Evolutionary conservation across 139 green algal genomes (phyloP).

Genomic region (Chlamydomonas sp.): DNA sequence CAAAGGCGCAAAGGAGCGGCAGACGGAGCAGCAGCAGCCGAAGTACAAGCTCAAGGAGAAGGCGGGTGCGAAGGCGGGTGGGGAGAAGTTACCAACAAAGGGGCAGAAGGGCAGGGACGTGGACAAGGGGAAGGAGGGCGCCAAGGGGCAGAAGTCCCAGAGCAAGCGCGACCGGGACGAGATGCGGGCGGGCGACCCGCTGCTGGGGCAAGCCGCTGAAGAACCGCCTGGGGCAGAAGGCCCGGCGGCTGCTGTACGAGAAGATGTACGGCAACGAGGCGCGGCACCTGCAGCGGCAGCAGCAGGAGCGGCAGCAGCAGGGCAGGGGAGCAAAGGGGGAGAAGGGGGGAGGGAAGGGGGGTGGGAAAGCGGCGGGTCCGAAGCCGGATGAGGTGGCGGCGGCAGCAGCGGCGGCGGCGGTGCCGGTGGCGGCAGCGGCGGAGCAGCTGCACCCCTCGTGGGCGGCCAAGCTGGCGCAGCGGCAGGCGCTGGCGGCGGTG

Average conservation of each 20-base stretch:
- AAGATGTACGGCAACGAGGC: conserved; percentile 49
- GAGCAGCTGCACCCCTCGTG: conserved; percentile 69
- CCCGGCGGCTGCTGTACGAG: conserved; percentile 54
- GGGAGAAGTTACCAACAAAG: too few relatives aligned
- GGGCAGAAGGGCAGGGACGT: not conserved
- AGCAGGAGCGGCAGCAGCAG: conserved; percentile 8
- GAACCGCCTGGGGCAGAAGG: conserved; percentile 71
- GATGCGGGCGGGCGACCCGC: conserved; percentile 36
- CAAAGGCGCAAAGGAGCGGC: not conserved
- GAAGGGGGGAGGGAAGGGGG: not conserved
- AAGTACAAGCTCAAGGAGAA: not conserved
- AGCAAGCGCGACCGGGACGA: conserved; percentile 8
- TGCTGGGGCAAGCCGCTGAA: conserved; percentile 30
- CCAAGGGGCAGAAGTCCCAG: not conserved
- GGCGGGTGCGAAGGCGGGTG: not conserved
- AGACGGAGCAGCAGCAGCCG: not conserved
- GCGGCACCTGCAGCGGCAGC: conserved; percentile 37
- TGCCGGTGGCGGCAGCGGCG: not conserved
- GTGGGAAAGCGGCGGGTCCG: not conserved
- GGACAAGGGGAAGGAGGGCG: not conserved
- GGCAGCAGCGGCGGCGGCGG: not conserved
- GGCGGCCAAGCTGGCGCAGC: conserved; percentile 64
- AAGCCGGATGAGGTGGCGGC: not conserved
- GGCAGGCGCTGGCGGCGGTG: conserved; percentile 5
- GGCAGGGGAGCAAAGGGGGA: not conserved